Evolutionary conservation across 768 basidiomycete genomes (phyloP).

Genomic region (Trametes elegans): DNA sequence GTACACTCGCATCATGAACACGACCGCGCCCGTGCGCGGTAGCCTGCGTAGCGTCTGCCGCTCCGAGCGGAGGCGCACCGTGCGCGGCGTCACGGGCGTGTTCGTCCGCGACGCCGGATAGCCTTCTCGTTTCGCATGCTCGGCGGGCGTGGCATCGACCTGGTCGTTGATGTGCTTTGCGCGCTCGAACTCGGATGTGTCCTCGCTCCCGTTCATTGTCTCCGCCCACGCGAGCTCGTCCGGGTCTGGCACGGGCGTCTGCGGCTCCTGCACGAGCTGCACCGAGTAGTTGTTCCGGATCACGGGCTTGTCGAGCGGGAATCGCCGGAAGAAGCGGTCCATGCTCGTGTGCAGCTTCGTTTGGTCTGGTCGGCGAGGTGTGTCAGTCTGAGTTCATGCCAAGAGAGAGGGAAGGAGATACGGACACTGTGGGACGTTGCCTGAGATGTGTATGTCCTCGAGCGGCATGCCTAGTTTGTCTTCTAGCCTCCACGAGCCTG

Average conservation of each 20-base stretch:
- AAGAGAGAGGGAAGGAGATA: not conserved
- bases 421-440: slow-evolving; percentile 74
- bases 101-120: slow-evolving; percentile 2
- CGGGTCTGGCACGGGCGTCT: slow-evolving; percentile 39
- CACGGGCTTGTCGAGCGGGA: slow-evolving; percentile 67
- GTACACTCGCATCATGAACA: slow-evolving; percentile 72
- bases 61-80: slow-evolving; percentile 57
- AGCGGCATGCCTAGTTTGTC: slow-evolving; percentile 75
- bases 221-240: slow-evolving; percentile 67
- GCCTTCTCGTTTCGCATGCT: not conserved
- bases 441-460: slow-evolving; percentile 68
- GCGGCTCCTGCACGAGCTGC: slow-evolving; percentile 37
- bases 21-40: slow-evolving; percentile 57
- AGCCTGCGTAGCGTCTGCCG: slow-evolving; percentile 67
- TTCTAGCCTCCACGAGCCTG: slow-evolving; percentile 74
- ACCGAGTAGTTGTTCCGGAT: slow-evolving; percentile 66
- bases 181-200: slow-evolving; percentile 28
- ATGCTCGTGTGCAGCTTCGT: slow-evolving; percentile 60
- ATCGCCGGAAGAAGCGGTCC: slow-evolving; percentile 66
- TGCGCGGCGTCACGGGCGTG: slow-evolving; percentile 21
- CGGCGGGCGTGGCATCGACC: not conserved
- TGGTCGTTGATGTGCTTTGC: slow-evolving; percentile 16
- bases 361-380: slow-evolving; percentile 32
- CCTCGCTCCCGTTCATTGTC: slow-evolving; percentile 55
- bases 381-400: not conserved